Evolutionary conservation across 495 filamentous ascomycete genomes (phyloP), one percentile per base, ranked within the genome.

Genomic region (Hypoxylon subgilvum): DNA sequence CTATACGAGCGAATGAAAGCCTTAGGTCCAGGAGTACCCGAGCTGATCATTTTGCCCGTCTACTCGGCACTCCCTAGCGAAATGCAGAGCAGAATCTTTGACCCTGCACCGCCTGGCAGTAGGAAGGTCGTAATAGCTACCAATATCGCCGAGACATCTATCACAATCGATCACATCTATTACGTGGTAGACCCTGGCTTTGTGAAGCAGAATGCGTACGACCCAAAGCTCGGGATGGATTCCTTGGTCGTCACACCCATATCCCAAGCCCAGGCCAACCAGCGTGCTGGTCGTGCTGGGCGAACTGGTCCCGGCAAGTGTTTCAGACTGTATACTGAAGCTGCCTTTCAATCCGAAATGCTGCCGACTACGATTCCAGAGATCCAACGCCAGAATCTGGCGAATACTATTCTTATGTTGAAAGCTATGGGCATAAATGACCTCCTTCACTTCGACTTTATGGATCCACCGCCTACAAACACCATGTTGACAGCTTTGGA

Each of bases 341-440:
- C 88, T 17, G 95, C 95, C 0, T 99, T 90, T 72, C 90, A 97
- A 61, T 93, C 88, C 4, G 94, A 99, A 74, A 97, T 99, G 93
- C 77, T 97, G 31, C 95, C 94, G 0, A 96, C 91, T 0, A 90
- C 91, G 0, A 92, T 97, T 48, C 94, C 94, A 7, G 95, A 97
- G 65, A 99, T 99, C 42, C 94, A 99, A 66, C 84, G 94, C 6
- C 92, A 96, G 69, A 97, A 97, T 64, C 73, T 99, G n/a, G 88
- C 89, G 0, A 83, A 87, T 50, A 97, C 94, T 2, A 97, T 99
- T 72, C 84, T 99, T 21, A 96, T 97, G 92, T 81, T 99, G 23
- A 99, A 99, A 72, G 94, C 94, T 1, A 97, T 97, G 93, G 94
- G 94, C 2, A 97, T 99, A 69, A 97, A 97, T 63, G 94, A 99